These are phyloP conservation scores for Epichloe bromicola DNA, from an alignment of 2,329 filamentous ascomycete species.

Conservation along the genomic window DNA sequence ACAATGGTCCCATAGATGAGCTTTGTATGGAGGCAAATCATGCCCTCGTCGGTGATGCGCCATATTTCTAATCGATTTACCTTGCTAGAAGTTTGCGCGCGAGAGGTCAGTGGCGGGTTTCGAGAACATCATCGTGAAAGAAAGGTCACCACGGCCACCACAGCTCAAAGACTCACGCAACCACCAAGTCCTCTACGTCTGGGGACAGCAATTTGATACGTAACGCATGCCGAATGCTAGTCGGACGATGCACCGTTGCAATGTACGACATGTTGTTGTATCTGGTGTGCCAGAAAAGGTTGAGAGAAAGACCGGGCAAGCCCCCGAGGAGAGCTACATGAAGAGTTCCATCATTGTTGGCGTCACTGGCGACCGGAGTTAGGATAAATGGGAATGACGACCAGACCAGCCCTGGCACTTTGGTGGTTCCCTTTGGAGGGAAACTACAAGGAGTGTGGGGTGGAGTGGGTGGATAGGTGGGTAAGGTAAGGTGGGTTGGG, in stretches of 20 bases:
- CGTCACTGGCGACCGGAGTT: constrained; percentile 2
- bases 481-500: no score
- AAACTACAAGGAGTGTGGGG: not conserved
- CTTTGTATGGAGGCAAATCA: constrained; percentile 53
- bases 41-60: constrained; percentile 49
- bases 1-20: constrained; percentile 75
- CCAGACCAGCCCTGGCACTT: not conserved
- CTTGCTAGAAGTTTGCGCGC: constrained; percentile 41
- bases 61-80: constrained; percentile 80
- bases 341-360: constrained; percentile 13
- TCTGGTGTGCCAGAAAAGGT: constrained; percentile 1
- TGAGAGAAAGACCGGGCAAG: not conserved
- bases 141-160: not conserved
- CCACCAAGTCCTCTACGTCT: constrained; percentile 68
- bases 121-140: not conserved
- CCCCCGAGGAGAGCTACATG: constrained; percentile 15
- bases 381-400: not conserved
- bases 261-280: constrained; percentile 68
- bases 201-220: constrained; percentile 62
- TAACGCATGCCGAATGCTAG: constrained; percentile 80
- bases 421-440: no score
- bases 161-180: constrained; percentile 53
- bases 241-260: constrained; percentile 83
- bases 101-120: not conserved
- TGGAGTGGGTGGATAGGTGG: no score